These are phyloP conservation scores for Elymus sibiricus DNA, from an alignment of 176 grass and related monocot species.

Conservation along the genomic window DNA sequence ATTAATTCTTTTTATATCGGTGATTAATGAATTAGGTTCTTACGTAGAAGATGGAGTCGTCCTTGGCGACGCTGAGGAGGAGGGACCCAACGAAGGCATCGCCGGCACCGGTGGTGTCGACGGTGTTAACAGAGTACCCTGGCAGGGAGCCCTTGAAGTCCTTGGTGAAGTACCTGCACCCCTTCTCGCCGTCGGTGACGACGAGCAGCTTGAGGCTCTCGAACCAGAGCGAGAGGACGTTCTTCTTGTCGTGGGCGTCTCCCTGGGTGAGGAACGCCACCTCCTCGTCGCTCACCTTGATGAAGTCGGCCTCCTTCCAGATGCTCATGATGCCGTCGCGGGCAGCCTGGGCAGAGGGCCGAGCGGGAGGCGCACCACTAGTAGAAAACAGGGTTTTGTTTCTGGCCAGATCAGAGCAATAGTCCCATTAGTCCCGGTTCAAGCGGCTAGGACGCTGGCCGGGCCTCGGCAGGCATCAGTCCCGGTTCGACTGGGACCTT, in stretches of 20 bases:
- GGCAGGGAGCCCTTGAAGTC: constrained; percentile 69
- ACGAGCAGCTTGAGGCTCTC: too few species aligned
- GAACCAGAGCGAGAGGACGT: constrained; percentile 73
- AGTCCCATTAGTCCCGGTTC: too few species aligned
- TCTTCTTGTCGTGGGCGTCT: constrained; percentile 52
- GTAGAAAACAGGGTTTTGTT: too few species aligned
- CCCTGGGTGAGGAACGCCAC: constrained; percentile 73
- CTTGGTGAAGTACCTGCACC: constrained; percentile 91
- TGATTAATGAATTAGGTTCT: not conserved
- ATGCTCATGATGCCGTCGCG: constrained; percentile 62
- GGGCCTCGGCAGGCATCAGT: too few species aligned
- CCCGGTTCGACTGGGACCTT: too few species aligned
- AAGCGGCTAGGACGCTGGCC: too few species aligned
- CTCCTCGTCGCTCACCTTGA: constrained; percentile 96
- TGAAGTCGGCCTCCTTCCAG: constrained; percentile 93
- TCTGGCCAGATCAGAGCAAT: too few species aligned
- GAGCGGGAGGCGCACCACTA: constrained; percentile 61
- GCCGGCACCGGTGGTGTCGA: constrained; percentile 84
- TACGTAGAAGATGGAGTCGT: constrained; percentile 63
- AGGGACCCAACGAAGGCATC: constrained; percentile 85
- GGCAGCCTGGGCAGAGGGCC: constrained; percentile 61
- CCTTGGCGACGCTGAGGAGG: constrained; percentile 67
- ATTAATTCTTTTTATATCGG: not conserved
- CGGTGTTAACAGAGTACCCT: constrained; percentile 54
- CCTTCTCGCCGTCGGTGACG: too few species aligned